Evolutionary conservation across 2,329 filamentous ascomycete species (phyloP), one percentile per base, ranked within the genome.

Genomic region (Alternaria panax): DNA sequence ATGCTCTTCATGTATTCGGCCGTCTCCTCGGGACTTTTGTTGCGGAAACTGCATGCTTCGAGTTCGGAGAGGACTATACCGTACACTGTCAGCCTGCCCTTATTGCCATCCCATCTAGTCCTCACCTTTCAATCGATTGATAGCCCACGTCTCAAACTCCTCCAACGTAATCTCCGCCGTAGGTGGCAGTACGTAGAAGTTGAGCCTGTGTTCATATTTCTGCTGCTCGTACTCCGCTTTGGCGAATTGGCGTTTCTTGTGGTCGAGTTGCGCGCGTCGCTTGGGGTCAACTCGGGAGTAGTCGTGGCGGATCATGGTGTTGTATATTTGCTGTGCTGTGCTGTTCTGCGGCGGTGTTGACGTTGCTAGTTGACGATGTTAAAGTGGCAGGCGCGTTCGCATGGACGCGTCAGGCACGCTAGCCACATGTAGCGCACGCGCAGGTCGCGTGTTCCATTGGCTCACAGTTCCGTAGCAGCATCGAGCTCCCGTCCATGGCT

Each of bases 131-230:
- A 99, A 79, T 57, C 95, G 86, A 72, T 96, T 92, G 73, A 99
- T 98, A 11, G 93, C 95, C 95, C 95, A 99, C 85, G 97, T 93
- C 77, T 99, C 95, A 73, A 99, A 99, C 76, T 99, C 90, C 75
- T 99, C 95, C 41, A 99, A 88, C 0, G 92, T 96, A 69, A 99
- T 95, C 75, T 99, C 95, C 47, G 91, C 91, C 0, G 93, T 97
- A 0, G 95, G 95, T 45, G 95, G 92, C 25, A 90, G 85, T 42
- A 88, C 82, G 81, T 99, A 99, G 80, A 97, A 94, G 83, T 96
- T 99, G 73, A 99, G 86, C 57, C 93, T 90, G 78, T 94, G 86
- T 14, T 90, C 88, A 76, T 98, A 99, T 42, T 90, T 85, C 57
- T 90, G 85, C 66, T 92, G 88, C 78, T 92, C 89, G 83, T 89